A percentile compares a stretch with the other conserved stretches of the same genome.
Conservation (phyloP, 2,329 filamentous ascomycete species). For the Cylindrodendrum hubeiense region DNA sequence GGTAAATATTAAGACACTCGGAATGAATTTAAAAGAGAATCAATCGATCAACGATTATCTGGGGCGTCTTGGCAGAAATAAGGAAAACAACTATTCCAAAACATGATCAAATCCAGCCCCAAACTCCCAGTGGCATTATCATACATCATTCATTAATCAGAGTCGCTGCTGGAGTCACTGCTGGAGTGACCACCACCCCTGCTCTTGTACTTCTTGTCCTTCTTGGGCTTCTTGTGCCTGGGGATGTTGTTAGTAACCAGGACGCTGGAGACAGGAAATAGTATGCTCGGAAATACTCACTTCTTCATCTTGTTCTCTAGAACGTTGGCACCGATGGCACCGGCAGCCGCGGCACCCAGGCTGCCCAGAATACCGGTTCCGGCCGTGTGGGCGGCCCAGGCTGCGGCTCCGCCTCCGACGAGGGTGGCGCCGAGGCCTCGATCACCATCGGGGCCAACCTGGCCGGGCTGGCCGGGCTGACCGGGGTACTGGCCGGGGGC, state of each 20-base stretch:
- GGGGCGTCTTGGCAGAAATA: neutral
- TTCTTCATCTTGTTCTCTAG: slow-evolving; percentile 58
- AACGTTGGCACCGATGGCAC: slow-evolving; percentile 67
- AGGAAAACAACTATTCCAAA: neutral
- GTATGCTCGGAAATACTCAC: slow-evolving; percentile 17
- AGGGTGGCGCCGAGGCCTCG: slow-evolving; percentile 68
- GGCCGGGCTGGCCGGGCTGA: slow-evolving; percentile 43
- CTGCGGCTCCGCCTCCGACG: slow-evolving; percentile 65
- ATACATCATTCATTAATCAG: slow-evolving; percentile 35
- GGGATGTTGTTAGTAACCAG: slow-evolving; percentile 20
- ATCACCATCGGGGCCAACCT: slow-evolving; percentile 56
- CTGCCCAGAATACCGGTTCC: slow-evolving; percentile 66
- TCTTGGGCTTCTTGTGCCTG: slow-evolving; percentile 51
- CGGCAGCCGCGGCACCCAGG: slow-evolving; percentile 62
- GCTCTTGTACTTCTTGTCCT: slow-evolving; percentile 44
- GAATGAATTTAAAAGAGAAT: neutral
- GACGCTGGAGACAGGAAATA: too few species aligned
- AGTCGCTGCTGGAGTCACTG: slow-evolving; percentile 43
- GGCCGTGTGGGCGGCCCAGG: slow-evolving; percentile 65
- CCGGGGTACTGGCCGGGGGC: slow-evolving; percentile 38
- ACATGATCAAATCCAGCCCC: neutral
- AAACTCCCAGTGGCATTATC: slow-evolving; percentile 12
- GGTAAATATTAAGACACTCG: neutral
- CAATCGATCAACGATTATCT: neutral
- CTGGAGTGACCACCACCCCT: slow-evolving; percentile 33